Evolutionary conservation across 306 rosid species (phyloP), one percentile per base, ranked within the genome.

Genomic region (Vigna reflexopilosa): DNA sequence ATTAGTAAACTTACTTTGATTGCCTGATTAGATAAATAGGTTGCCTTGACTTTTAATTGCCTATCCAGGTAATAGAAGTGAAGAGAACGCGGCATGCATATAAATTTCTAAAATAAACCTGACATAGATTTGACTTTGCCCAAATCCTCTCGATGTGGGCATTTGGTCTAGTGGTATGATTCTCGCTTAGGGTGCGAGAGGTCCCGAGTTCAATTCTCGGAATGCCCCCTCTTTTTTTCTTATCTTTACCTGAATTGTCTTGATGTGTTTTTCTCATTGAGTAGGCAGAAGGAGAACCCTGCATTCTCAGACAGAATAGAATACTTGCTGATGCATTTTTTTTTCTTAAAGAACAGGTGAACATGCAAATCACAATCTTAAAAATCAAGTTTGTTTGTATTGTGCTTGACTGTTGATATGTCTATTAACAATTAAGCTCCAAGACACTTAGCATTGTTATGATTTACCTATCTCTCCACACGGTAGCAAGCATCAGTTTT

Each of bases 111-210:
- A 34, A 5, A 0, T 6, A 34, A 34, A 34, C 40, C 28, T 34
- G 40, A 34, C 40, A 34, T 34, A 34, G 40, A 19, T 2, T 20
- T 61, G 0, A 42, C 48, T 5, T 51, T 17, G 10, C 44, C 12
- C 20, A 0, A 0, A 0, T 1, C 0, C 4, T 19, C 1, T 1
- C 30, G 26, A 17, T 14, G 0, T 14, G 89, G 91, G 85, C 91
- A 79, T 86, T 80, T 81, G 87, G 90, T 86, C 90, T 86, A 86
- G 86, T 82, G 91, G 90, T 85, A 85, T 85, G 91, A 87, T 89
- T 87, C 88, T 87, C 82, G 88, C 90, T 89, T 89, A 26, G 90
- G 91, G 93, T 81, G 90, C 87, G 77, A 90, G 89, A 87, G 86
- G 94, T 87, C 87, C 84, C 64, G 83, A 82, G 89, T 83, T 83